Evolutionary conservation across 1,139 yeast species (phyloP), one percentile per base, ranked within the genome.

Genomic region (Suhomyces ambrosiae): DNA sequence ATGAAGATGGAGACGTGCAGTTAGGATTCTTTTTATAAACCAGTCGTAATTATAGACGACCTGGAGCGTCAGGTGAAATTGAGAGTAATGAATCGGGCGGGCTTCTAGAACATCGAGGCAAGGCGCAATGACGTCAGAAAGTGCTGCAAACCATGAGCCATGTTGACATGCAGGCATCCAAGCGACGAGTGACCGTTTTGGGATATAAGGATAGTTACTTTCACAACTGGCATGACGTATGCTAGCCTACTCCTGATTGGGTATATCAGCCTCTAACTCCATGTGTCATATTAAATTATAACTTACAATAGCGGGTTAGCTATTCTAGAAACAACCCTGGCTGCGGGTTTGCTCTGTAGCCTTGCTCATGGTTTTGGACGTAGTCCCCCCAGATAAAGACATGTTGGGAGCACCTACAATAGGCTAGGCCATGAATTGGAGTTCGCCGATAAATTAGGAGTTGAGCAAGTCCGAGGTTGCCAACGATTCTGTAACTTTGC

Each of bases 51-150:
- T n/a, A n/a, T n/a, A n/a, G n/a, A n/a, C n/a, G n/a, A n/a, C n/a
- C 15, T 7, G 11, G 5, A 7, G 12, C 14, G 30, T 27, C 30
- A 27, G 30, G 29, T 15, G 29, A 26, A 26, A 26, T 17, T 23
- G 22, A 6, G 27, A 17, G 30, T 8, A 9, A 12, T n/a, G n/a
- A 7, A 9, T 13, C 15, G 19, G 9, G 28, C 30, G 12, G 11
- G 13, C 35, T 32, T 32, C 35, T 32, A 32, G 35, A 32, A 32
- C 35, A 15, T 18, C n/a, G 9, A n/a, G 15, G 14, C 17, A n/a
- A 16, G 22, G 27, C 28, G 30, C 21, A 17, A 32, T 23, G 30
- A 15, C 23, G 30, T 27, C 10, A 21, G 18, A 14, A 15, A 19
- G 23, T 12, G 23, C 3, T 5, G 17, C 23, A 15, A 19, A 11